Percentiles rank a stretch among this genome's conserved stretches.
These are phyloP conservation scores for Paracorniculantispora psalliotae DNA, from an alignment of 2,329 filamentous ascomycete genomes.

Conservation along the genomic window DNA sequence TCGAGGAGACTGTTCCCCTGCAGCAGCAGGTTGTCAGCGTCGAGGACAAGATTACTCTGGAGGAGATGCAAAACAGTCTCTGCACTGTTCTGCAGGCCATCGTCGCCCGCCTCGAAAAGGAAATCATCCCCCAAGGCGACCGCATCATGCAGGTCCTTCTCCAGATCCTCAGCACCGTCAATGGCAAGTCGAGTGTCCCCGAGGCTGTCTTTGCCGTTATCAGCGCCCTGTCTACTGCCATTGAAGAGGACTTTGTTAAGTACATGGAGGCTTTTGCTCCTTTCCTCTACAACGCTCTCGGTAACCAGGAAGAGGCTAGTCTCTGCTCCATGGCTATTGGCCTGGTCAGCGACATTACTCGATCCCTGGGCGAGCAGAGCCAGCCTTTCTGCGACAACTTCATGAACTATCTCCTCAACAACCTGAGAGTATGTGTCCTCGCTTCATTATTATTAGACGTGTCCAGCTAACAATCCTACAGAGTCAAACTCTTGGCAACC, in stretches of 20 bases:
- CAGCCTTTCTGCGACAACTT: constrained; percentile 95
- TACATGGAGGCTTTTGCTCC: constrained; percentile 96
- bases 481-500: constrained; percentile 83
- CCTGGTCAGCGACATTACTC: constrained; percentile 91
- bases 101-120: constrained; percentile 83
- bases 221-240: constrained; percentile 82
- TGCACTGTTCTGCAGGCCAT: constrained; percentile 88
- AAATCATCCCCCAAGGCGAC: constrained; percentile 85
- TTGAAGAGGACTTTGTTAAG: constrained; percentile 89
- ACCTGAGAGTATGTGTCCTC: constrained; percentile 64
- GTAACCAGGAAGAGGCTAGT: constrained; percentile 90
- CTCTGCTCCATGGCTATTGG: constrained; percentile 97
- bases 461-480: constrained; percentile 30
- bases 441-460: neutral
- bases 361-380: constrained; percentile 82
- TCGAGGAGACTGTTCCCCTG: constrained; percentile 85
- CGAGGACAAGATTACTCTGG: constrained; percentile 90
- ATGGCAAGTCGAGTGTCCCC: constrained; percentile 86
- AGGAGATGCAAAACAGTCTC: constrained; percentile 97
- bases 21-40: constrained; percentile 93
- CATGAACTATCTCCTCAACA: constrained; percentile 96
- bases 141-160: constrained; percentile 89
- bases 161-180: constrained; percentile 70
- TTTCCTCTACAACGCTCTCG: constrained; percentile 88
- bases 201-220: constrained; percentile 91